Evolutionary conservation across 139 green algal genomes (phyloP), one percentile per base, ranked within the genome.

Genomic region (Dunaliella sp.): DNA sequence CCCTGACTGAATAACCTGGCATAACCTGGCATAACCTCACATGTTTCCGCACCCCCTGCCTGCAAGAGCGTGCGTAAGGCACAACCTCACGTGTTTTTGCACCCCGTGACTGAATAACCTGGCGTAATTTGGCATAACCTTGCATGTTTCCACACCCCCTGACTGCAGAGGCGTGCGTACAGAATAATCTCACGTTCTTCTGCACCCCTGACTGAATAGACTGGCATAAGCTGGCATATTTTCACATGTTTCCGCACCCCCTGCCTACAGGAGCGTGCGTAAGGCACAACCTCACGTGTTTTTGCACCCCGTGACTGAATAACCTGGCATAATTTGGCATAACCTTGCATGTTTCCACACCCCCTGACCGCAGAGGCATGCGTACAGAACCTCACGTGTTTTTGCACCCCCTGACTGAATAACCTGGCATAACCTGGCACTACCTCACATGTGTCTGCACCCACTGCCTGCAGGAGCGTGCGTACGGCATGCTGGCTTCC

Each of bases 401-500:
- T 30, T 30, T 22, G 7, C 75, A 22, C 25, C 75, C 75, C 75
- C 75, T 36, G 75, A 34, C 21, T 80, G 28, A 24, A 22, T 16
- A 82, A 76, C 25, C 25, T n/a, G 22, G 25, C 24, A 76, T 76
- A 25, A 76, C 59, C 59, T 76, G 24, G 25, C 24, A 24, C 59
- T n/a, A 76, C 59, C 59, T n/a, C 59, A 24, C 59, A n/a, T 25
- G 25, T n/a, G 25, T 25, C 59, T 76, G 59, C 24, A 76, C 59
- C 59, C 59, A 76, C 25, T 35, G 30, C 16, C 35, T 36, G 82
- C 90, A 92, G 84, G 88, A 88, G 28, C 76, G 86, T 16, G 93
- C 92, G 0, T 92, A 91, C 81, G 80, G 38, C 80, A 95, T 97
- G 95, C 88, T 92, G 33, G 78, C 84, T 25, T 88, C 91, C 1